A percentile compares a stretch with the other conserved stretches of the same genome.
phyloP scores from a whole-genome alignment of 2,329 filamentous ascomycete species.

The Neofusicoccum sp. region DNA sequence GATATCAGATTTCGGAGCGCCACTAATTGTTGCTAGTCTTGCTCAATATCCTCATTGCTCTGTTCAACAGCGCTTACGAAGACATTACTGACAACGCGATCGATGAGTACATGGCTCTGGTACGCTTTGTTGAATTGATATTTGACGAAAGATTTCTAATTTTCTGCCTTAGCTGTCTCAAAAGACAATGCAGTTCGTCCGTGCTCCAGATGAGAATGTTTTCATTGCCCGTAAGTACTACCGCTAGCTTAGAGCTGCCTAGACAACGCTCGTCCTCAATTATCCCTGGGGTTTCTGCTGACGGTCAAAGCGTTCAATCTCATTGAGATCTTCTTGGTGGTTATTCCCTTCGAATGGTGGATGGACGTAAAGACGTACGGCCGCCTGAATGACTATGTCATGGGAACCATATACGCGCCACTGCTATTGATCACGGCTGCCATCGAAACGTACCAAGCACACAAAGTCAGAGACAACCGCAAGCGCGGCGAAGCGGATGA shows the following conservation, averaged over 20 bases:
- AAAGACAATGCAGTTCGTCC: slow-evolving; percentile 95
- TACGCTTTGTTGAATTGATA: background rate
- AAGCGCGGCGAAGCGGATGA: slow-evolving; percentile 83
- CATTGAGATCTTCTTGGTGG: slow-evolving; percentile 77
- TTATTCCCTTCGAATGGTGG: slow-evolving; percentile 93
- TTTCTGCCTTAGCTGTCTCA: slow-evolving; percentile 42
- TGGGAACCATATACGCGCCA: slow-evolving; percentile 82
- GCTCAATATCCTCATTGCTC: slow-evolving; percentile 92
- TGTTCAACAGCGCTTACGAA: slow-evolving; percentile 95
- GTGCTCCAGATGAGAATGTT: slow-evolving; percentile 95
- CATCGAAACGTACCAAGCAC: slow-evolving; percentile 46
- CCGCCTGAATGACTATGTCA: slow-evolving; percentile 81
- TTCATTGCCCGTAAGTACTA: slow-evolving; percentile 68
- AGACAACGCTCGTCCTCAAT: slow-evolving; percentile 32
- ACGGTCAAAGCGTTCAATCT: slow-evolving; percentile 68
- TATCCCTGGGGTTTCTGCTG: background rate
- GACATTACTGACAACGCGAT: slow-evolving; percentile 90
- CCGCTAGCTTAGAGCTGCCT: slow-evolving; percentile 17
- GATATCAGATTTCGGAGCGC: too few species aligned
- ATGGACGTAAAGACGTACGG: slow-evolving; percentile 72
- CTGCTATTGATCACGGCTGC: slow-evolving; percentile 75
- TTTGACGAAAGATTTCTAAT: background rate
- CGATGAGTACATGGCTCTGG: slow-evolving; percentile 88
- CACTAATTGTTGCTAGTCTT: slow-evolving; percentile 52
- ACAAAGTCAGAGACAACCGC: slow-evolving; percentile 69